Percentiles rank a stretch among this genome's conserved stretches.
phyloP scores from a whole-genome alignment of 2,329 filamentous ascomycete species.

The Lachnellula suecica region DNA sequence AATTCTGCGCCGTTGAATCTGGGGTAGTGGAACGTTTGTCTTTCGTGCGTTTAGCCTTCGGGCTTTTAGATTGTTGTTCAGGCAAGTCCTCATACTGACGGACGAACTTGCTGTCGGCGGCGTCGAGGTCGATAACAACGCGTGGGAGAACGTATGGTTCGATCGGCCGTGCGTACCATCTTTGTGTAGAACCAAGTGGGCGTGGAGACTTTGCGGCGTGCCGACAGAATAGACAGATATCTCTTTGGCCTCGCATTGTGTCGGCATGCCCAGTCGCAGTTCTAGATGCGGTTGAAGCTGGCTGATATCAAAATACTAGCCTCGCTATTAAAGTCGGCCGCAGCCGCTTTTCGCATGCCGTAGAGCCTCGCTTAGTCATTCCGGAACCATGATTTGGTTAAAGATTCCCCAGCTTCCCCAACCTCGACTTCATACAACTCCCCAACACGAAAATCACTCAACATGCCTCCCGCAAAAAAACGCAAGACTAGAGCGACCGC shows the following conservation, averaged over 20 bases:
- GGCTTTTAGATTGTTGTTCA: too few relatives aligned
- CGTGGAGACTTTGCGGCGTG: slow-evolving; percentile 1
- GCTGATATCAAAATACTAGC: background rate
- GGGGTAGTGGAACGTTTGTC: too few relatives aligned
- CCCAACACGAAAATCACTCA: slow-evolving; percentile 12
- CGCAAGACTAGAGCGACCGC: slow-evolving; percentile 39
- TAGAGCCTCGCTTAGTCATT: too few relatives aligned
- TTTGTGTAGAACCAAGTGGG: slow-evolving; percentile 1
- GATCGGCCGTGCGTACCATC: slow-evolving; percentile 11
- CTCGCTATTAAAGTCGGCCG: too few relatives aligned
- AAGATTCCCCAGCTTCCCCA: slow-evolving; percentile 1
- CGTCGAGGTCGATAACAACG: slow-evolving; percentile 52
- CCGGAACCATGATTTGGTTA: too few relatives aligned
- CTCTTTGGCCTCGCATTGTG: slow-evolving; percentile 10
- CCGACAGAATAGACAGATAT: slow-evolving; percentile 13
- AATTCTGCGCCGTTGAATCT: too few relatives aligned
- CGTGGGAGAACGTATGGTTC: slow-evolving; percentile 37
- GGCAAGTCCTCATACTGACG: slow-evolving; percentile 30
- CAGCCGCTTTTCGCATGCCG: too few relatives aligned
- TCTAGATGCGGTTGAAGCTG: background rate
- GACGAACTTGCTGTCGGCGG: slow-evolving; percentile 43
- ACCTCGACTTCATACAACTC: slow-evolving; percentile 23
- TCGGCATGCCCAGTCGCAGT: background rate
- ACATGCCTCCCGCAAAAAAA: slow-evolving; percentile 46
- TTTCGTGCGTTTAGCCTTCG: too few relatives aligned